Evolutionary conservation across 179 eudicot species (phyloP), one percentile per base, ranked within the genome.

Genomic region (Beta macrorhiza): DNA sequence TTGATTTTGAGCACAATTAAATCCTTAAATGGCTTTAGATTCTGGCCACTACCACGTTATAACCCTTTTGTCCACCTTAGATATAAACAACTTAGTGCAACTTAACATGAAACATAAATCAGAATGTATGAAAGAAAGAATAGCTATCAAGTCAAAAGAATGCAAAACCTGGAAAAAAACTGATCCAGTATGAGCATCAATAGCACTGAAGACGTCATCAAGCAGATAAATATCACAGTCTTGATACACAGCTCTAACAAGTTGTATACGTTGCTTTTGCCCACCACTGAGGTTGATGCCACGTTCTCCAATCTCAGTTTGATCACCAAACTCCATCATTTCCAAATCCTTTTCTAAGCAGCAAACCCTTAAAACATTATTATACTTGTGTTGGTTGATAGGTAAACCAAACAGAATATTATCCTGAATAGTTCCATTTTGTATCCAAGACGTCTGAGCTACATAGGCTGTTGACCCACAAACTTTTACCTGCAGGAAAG

Each of bases 121-220:
- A 16, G 51, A 17, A 42, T 42, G 55, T 15, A 22, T 9, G 52
- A 44, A 42, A 44, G 25, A 45, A 44, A 17, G 25, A 45, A 19
- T 52, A 20, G 15, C 10, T 22, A 51, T 52, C 7, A 52, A 53
- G 29, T 7, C 76, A 13, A 57, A 37, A 32, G 25, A 74, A 74
- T 57, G 22, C 22, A 56, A 73, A 42, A 94, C 99, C 98, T 97
- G 94, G 83, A 97, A 97, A 69, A 97, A 87, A 16, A 91, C 91
- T 13, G 98, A 91, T 7, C 98, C 99, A 16, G 99, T 97, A 79
- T 97, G 99, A 79, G 99, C 98, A 94, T 97, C 99, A 58, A 97
- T 97, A 0, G 98, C 99, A 78, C 98, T 92, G 72, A 97, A 93
- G 47, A 94, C 90, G 81, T 97, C 99, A 86, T 97, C 99, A 67